These are phyloP conservation scores for Fusarium sp. DNA, from an alignment of 2,329 filamentous ascomycete genomes.

Conservation along the genomic window DNA sequence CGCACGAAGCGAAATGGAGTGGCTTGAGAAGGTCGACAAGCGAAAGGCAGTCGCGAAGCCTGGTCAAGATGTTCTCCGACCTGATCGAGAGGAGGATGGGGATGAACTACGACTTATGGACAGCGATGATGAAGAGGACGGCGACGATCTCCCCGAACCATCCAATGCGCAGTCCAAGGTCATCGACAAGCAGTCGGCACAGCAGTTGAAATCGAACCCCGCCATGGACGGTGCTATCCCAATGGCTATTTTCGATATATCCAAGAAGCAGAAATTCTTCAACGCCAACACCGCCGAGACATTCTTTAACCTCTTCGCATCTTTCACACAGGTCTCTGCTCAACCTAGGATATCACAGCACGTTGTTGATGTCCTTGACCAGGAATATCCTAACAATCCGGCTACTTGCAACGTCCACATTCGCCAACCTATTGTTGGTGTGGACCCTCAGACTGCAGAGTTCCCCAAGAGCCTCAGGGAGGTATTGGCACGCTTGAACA, in stretches of 20 bases:
- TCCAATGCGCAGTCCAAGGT: conserved; percentile 59
- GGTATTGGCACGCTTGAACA: conserved; percentile 73
- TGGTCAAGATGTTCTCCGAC: conserved; percentile 57
- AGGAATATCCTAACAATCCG: conserved; percentile 70
- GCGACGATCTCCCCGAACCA: conserved; percentile 59
- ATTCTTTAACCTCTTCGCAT: conserved; percentile 85
- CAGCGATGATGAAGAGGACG: conserved; percentile 62
- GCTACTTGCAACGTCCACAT: conserved; percentile 79
- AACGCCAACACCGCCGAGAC: conserved; percentile 74
- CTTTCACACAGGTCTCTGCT: conserved; percentile 76
- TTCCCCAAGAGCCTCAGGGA: conserved; percentile 80
- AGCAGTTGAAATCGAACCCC: conserved; percentile 78
- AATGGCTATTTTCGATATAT: conserved; percentile 89
- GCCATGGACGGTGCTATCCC: conserved; percentile 94
- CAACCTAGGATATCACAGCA: conserved; percentile 78
- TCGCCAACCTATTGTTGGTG: conserved; percentile 75
- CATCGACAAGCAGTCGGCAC: conserved; percentile 61
- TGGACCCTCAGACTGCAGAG: conserved; percentile 72
- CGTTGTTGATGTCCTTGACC: conserved; percentile 74
- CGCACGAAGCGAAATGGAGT: conserved; percentile 91
- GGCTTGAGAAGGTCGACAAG: conserved; percentile 83
- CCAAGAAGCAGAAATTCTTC: conserved; percentile 81
- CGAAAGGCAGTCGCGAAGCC: conserved; percentile 74
- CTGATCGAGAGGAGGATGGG: conserved; percentile 64
- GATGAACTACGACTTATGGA: conserved; percentile 60